Conservation (phyloP, 345 rosid genomes). For the Cardiospermum halicacabum region DNA sequence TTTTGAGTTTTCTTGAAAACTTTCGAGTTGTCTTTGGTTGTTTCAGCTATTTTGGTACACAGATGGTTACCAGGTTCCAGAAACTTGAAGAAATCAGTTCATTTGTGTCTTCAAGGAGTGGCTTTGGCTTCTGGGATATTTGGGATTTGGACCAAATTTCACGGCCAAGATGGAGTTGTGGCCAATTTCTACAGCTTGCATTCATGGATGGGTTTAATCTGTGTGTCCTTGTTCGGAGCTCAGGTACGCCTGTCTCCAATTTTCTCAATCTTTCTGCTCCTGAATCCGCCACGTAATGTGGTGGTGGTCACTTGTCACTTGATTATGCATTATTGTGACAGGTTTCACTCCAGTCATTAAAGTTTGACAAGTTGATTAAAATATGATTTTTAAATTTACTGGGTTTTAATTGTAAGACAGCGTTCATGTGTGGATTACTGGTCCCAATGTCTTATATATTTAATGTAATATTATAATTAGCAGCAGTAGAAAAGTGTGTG, state of each 20-base stretch:
- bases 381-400: slow-evolving; percentile 14
- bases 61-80: slow-evolving; percentile 93
- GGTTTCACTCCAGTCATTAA: background rate
- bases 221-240: slow-evolving; percentile 72
- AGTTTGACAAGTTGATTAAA: slow-evolving; percentile 1
- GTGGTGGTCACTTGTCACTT: slow-evolving; percentile 18
- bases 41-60: slow-evolving; percentile 78
- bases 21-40: background rate
- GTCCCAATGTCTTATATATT: too few relatives aligned
- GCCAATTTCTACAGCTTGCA: slow-evolving; percentile 88
- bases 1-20: slow-evolving; percentile 1
- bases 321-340: too few relatives aligned
- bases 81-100: slow-evolving; percentile 75
- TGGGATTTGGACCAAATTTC: slow-evolving; percentile 92
- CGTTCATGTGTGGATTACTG: background rate
- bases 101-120: slow-evolving; percentile 78
- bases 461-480: too few relatives aligned
- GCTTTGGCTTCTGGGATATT: slow-evolving; percentile 78
- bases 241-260: slow-evolving; percentile 44
- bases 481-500: too few relatives aligned
- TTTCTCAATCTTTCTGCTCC: background rate
- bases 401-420: background rate
- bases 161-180: slow-evolving; percentile 47
- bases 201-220: slow-evolving; percentile 97
- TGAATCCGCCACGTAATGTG: too few relatives aligned